These are phyloP conservation scores for Aspergillus tubingensis DNA, from an alignment of 2,329 filamentous ascomycete species.

Conservation along the genomic window DNA sequence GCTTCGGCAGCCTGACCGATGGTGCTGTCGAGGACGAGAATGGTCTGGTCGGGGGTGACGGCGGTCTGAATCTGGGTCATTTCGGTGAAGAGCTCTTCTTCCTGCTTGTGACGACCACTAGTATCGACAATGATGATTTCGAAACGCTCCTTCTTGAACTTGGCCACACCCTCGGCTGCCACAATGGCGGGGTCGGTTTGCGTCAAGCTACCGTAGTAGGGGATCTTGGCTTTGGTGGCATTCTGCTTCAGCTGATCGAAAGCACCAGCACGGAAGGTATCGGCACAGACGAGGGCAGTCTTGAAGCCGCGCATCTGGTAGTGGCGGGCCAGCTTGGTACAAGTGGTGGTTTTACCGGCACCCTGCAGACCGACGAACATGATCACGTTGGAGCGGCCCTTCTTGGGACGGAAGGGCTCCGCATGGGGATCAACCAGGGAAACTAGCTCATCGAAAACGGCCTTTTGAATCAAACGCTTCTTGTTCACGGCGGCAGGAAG, in stretches of 20 bases:
- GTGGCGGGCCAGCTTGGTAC: slow-evolving; percentile 93
- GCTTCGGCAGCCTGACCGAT: slow-evolving; percentile 96
- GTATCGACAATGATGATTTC: slow-evolving; percentile 99
- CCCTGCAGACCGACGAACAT: slow-evolving; percentile 99
- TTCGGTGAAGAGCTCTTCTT: slow-evolving; percentile 91
- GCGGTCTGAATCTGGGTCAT: slow-evolving; percentile 96
- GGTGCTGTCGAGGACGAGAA: slow-evolving; percentile 95
- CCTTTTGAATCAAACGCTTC: slow-evolving; percentile 96
- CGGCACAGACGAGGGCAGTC: slow-evolving; percentile 90
- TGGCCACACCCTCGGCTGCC: slow-evolving; percentile 91
- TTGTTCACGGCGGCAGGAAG: slow-evolving; percentile 91
- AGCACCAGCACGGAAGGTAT: slow-evolving; percentile 96
- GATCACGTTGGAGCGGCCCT: slow-evolving; percentile 93
- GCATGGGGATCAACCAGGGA: slow-evolving; percentile 93
- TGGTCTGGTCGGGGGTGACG: slow-evolving; percentile 90
- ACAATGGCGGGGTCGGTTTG: slow-evolving; percentile 95
- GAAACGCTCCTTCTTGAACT: slow-evolving; percentile 98
- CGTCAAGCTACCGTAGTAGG: slow-evolving; percentile 94
- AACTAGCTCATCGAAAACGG: slow-evolving; percentile 95
- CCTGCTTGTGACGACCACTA: slow-evolving; percentile 89
- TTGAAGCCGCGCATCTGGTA: slow-evolving; percentile 94
- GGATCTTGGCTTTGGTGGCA: slow-evolving; percentile 97
- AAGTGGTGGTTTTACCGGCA: slow-evolving; percentile 96
- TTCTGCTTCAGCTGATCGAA: slow-evolving; percentile 99
- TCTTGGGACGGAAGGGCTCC: slow-evolving; percentile 95